phyloP scores from a whole-genome alignment of 805 yeast genomes.

The Metschnikowia arizonensis region DNA sequence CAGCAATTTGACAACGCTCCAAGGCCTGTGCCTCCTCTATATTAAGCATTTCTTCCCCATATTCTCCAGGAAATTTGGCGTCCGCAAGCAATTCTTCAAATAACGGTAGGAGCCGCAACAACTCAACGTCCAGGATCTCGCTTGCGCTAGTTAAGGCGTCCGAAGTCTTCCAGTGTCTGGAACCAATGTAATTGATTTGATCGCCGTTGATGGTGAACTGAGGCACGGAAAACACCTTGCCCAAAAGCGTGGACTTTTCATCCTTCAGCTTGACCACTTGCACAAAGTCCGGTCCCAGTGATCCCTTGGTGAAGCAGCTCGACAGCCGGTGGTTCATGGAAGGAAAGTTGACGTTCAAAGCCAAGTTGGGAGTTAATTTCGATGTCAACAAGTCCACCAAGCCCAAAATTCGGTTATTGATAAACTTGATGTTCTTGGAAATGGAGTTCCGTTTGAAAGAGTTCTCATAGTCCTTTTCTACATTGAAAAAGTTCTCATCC shows the following conservation, averaged over 20 bases:
- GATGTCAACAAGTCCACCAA: constrained; percentile 18
- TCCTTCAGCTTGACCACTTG: constrained; percentile 5
- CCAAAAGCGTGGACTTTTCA: constrained; percentile 1
- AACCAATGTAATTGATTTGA: not conserved
- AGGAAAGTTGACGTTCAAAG: constrained; percentile 28
- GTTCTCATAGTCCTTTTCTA: constrained; percentile 7
- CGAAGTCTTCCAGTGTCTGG: constrained; percentile 7
- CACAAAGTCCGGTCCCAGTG: constrained; percentile 8
- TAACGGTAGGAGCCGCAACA: constrained; percentile 7
- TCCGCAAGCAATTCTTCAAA: not conserved
- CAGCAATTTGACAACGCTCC: constrained; percentile 10
- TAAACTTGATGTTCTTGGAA: constrained; percentile 21
- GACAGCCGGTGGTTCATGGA: constrained; percentile 24
- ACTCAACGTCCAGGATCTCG: constrained; percentile 7
- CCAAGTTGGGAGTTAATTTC: constrained; percentile 6
- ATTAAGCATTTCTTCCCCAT: constrained; percentile 1
- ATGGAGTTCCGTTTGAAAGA: constrained; percentile 21
- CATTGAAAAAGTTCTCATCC: constrained; percentile 28
- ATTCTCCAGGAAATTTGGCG: not conserved
- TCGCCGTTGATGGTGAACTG: not conserved
- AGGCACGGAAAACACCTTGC: constrained; percentile 11
- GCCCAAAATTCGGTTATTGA: constrained; percentile 23
- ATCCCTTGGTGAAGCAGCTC: constrained; percentile 18
- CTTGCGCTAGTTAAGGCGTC: constrained; percentile 4
- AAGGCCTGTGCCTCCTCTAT: constrained; percentile 7